phyloP scores from a whole-genome alignment of 2,329 filamentous ascomycete genomes.

The Hymenoscyphus albidus region DNA sequence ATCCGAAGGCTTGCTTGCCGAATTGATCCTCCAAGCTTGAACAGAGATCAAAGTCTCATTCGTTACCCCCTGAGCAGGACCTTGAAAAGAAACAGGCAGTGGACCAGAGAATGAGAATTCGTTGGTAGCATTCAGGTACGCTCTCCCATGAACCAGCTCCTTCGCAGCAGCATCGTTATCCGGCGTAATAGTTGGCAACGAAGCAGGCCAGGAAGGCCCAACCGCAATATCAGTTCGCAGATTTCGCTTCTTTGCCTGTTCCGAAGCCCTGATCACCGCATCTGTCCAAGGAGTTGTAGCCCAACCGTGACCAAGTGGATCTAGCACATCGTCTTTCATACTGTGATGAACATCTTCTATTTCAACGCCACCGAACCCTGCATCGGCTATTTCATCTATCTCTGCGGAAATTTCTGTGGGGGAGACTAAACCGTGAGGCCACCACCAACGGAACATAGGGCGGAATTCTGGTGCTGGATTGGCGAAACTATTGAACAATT shows the following conservation, averaged over 20 bases:
- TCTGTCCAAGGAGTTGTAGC: constrained; percentile 9
- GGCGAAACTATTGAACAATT: not conserved
- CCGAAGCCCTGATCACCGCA: not conserved
- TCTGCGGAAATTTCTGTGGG: not conserved
- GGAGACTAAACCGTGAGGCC: constrained; percentile 8
- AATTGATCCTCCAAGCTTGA: constrained; percentile 8
- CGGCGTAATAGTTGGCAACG: constrained; percentile 4
- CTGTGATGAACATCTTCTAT: constrained; percentile 10
- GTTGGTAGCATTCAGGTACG: constrained; percentile 5
- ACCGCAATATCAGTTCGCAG: constrained; percentile 5
- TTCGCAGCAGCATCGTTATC: constrained; percentile 6
- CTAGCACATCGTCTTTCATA: constrained; percentile 4
- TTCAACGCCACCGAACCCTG: constrained; percentile 6
- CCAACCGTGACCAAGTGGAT: constrained; percentile 8
- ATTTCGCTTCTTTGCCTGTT: constrained; percentile 3
- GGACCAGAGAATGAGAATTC: constrained; percentile 3
- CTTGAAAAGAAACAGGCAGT: constrained; percentile 5
- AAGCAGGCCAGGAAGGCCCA: constrained; percentile 7
- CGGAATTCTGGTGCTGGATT: constrained; percentile 6
- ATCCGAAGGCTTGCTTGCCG: constrained; percentile 4
- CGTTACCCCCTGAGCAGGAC: not conserved
- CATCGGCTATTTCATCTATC: constrained; percentile 10
- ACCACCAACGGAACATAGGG: constrained; percentile 11
- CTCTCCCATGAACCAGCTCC: constrained; percentile 6
- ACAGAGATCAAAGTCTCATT: constrained; percentile 7